These are phyloP conservation scores for Cutaneotrichosporon dermatis DNA, from an alignment of 1,284 basidiomycete genomes.

Conservation along the genomic window DNA sequence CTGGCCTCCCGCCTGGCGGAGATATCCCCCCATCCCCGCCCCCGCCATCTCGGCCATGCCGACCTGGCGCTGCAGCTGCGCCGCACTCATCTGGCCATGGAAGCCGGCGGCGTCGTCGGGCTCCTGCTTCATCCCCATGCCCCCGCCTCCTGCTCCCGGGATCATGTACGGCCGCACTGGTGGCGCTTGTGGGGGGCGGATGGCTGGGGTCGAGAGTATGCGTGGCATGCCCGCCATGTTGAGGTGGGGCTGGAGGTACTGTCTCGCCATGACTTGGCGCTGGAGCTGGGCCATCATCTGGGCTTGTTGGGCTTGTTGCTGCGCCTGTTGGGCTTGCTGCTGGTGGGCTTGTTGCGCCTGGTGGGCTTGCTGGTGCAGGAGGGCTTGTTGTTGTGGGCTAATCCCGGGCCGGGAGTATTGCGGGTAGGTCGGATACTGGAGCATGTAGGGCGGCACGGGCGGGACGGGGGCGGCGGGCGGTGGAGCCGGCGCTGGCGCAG, in stretches of 20 bases:
- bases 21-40: too few species aligned
- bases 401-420: background rate
- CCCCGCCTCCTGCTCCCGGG: too few species aligned
- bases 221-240: background rate
- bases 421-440: background rate
- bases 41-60: too few species aligned
- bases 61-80: too few species aligned
- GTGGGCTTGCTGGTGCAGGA: background rate
- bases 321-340: background rate
- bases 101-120: too few species aligned
- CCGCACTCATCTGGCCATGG: too few species aligned
- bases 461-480: background rate
- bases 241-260: background rate
- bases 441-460: background rate
- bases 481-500: background rate
- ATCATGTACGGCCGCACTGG: background rate
- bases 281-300: background rate
- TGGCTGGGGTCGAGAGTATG: background rate
- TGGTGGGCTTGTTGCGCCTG: background rate
- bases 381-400: background rate
- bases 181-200: background rate
- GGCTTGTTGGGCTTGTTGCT: background rate
- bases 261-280: background rate
- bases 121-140: too few species aligned
- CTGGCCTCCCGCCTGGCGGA: too few species aligned